A percentile compares a stretch with the other conserved stretches of the same genome.
These are phyloP conservation scores for Keithomyces neogunnii DNA, from an alignment of 2,329 filamentous ascomycete species.

Conservation along the genomic window DNA sequence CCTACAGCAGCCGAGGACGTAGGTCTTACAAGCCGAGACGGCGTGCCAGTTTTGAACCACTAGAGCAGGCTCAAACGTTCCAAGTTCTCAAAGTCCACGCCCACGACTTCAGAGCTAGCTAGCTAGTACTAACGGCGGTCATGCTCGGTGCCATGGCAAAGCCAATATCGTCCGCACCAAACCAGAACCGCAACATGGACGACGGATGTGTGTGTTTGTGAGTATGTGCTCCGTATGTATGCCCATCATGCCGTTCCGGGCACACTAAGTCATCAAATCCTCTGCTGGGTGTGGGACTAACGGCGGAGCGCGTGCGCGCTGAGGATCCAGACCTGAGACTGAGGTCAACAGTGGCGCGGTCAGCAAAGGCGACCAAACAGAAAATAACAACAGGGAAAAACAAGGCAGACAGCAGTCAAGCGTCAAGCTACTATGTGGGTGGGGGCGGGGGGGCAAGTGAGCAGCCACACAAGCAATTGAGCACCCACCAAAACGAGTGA, in stretches of 20 bases:
- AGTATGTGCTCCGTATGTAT: no score
- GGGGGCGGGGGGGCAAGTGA: background rate
- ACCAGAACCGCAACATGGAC: no score
- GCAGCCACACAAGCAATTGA: background rate
- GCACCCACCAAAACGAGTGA: background rate
- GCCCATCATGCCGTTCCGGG: no score
- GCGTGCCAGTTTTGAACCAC: no score
- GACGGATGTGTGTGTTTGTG: no score
- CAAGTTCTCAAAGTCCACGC: no score
- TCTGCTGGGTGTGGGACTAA: background rate
- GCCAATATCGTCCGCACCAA: no score
- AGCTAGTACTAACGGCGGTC: no score
- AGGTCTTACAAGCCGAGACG: background rate
- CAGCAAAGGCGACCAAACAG: background rate
- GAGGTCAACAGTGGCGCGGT: background rate
- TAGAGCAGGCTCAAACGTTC: background rate
- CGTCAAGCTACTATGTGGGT: background rate
- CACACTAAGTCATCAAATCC: no score
- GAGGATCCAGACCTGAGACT: background rate
- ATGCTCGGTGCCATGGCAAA: no score
- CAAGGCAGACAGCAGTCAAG: background rate
- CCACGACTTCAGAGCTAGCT: no score
- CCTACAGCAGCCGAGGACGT: background rate
- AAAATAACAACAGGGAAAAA: background rate
- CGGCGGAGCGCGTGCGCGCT: background rate